Evolutionary conservation across 805 yeast genomes (phyloP).

Genomic region (Wickerhamiella kurtzmanii): DNA sequence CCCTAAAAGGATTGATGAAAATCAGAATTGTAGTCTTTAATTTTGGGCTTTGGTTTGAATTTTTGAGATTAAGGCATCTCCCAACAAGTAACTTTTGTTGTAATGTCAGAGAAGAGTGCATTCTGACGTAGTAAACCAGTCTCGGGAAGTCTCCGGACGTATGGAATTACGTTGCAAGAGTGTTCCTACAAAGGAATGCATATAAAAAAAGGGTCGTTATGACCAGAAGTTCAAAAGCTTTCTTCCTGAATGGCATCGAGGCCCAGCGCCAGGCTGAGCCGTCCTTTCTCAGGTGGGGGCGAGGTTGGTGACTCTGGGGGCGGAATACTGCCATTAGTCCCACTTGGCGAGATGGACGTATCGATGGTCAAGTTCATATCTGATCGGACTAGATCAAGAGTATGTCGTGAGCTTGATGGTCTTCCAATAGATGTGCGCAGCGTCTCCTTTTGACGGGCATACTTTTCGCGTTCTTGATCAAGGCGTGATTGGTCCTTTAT

Average conservation of each 20-base stretch:
- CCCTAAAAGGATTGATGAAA: background rate
- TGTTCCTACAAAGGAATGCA: too few relatives aligned
- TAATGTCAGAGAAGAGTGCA: too few relatives aligned
- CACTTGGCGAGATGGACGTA: background rate
- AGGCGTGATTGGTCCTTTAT: constrained; percentile 20
- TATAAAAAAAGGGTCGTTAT: too few relatives aligned
- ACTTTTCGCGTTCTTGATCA: constrained; percentile 20
- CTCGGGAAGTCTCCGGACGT: too few relatives aligned
- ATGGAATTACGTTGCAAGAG: too few relatives aligned
- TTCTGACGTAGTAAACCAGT: too few relatives aligned
- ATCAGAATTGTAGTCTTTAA: too few relatives aligned
- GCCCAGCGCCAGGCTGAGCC: constrained; percentile 4
- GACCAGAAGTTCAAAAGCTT: constrained; percentile 1
- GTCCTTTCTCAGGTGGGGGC: background rate
- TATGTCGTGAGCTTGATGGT: constrained; percentile 17
- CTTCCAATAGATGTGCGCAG: constrained; percentile 21
- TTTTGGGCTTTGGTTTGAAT: too few relatives aligned
- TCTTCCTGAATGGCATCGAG: constrained; percentile 6
- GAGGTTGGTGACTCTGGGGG: constrained; percentile 1
- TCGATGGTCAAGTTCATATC: constrained; percentile 2
- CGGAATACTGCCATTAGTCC: background rate
- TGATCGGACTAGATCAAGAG: constrained; percentile 17
- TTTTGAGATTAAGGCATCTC: too few relatives aligned
- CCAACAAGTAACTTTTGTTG: too few relatives aligned
- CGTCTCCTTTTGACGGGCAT: constrained; percentile 20